A percentile compares a stretch with the other conserved stretches of the same genome.
These are phyloP conservation scores for Aspergillus eucalypticola DNA, from an alignment of 2,329 filamentous ascomycete species.

Conservation along the genomic window DNA sequence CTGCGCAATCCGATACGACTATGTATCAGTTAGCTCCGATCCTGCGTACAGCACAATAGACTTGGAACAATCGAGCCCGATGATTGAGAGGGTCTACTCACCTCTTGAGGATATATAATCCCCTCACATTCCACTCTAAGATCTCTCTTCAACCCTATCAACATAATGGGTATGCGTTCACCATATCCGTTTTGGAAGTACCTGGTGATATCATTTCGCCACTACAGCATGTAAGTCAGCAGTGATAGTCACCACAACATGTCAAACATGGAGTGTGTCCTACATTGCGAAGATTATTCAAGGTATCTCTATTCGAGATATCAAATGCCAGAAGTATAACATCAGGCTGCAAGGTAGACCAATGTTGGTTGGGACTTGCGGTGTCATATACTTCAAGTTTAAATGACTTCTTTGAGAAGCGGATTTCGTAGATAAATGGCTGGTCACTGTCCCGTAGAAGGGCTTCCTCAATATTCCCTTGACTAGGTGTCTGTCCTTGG, in stretches of 20 bases:
- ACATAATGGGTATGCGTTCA: slow-evolving; percentile 56
- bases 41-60: not conserved
- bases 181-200: slow-evolving; percentile 53
- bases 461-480: slow-evolving; percentile 39
- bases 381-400: slow-evolving; percentile 60
- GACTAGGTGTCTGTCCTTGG: slow-evolving; percentile 20
- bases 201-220: slow-evolving; percentile 44
- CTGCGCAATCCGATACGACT: slow-evolving; percentile 60
- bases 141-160: slow-evolving; percentile 62
- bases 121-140: slow-evolving; percentile 50
- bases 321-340: slow-evolving; percentile 62
- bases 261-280: not conserved
- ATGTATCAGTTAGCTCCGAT: slow-evolving; percentile 20
- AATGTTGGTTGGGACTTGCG: slow-evolving; percentile 56
- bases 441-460: slow-evolving; percentile 57
- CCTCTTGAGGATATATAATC: slow-evolving; percentile 46
- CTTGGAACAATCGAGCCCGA: not conserved
- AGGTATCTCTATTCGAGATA: slow-evolving; percentile 54
- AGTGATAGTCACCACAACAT: not conserved
- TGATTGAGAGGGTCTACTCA: slow-evolving; percentile 14
- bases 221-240: slow-evolving; percentile 28
- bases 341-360: slow-evolving; percentile 55
- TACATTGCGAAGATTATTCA: slow-evolving; percentile 50
- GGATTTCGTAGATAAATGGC: slow-evolving; percentile 61
- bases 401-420: slow-evolving; percentile 57